Evolutionary conservation across 768 basidiomycete species (phyloP).

Genomic region (Panaeolus cyanescens): DNA sequence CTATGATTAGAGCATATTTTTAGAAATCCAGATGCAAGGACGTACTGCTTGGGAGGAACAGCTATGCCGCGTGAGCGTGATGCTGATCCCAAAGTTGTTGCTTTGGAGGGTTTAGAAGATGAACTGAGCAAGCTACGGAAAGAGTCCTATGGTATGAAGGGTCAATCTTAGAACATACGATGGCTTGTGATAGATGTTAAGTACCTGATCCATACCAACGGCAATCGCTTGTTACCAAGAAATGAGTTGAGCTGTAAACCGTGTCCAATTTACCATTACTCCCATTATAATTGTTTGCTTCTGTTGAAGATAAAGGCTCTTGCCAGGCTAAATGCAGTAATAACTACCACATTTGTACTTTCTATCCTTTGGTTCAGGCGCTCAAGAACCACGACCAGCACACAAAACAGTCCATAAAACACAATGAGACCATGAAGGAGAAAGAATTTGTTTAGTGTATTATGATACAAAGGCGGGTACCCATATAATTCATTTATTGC

Average conservation of each 20-base stretch:
- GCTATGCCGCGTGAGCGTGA: conserved; percentile 32
- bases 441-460: conserved; percentile 17
- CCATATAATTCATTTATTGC: conserved; percentile 21
- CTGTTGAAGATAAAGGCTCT: background rate
- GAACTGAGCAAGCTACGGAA: conserved; percentile 47
- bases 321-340: background rate
- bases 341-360: background rate
- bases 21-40: conserved; percentile 5
- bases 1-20: conserved; percentile 16
- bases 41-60: conserved; percentile 31
- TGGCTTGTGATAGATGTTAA: background rate
- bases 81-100: conserved; percentile 17
- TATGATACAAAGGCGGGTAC: conserved; percentile 24
- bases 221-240: too few species aligned
- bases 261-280: background rate
- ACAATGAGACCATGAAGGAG: background rate
- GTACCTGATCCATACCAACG: conserved; percentile 41
- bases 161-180: background rate
- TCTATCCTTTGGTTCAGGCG: background rate
- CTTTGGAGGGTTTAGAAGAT: conserved; percentile 34
- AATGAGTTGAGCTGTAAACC: too few species aligned
- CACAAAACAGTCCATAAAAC: background rate
- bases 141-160: conserved; percentile 45
- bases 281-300: background rate
- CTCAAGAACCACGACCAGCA: background rate